Base-by-base conservation (phyloP, 441 rosid genomes). In the Capsella rubella region DNA sequence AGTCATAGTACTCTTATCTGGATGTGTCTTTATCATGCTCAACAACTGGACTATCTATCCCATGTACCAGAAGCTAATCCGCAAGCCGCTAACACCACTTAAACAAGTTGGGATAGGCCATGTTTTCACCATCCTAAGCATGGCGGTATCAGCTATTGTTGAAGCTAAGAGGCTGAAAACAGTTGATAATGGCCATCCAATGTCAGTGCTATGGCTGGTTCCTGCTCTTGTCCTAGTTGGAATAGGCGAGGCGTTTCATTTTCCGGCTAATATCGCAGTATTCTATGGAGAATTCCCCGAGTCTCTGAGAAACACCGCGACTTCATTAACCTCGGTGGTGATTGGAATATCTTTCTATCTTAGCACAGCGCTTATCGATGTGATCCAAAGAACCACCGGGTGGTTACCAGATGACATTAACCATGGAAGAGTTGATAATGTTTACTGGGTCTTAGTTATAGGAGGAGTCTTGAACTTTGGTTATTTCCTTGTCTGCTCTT, bases 351-450 rank as follows among this genome's bases (percentile, higher is more conserved):
- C 81, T 2, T 84, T 49, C 56, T 82, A 77, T 64, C 8, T 79
- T 16, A 74, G 83, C 72, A 67, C 86, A 1, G 82, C 80, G n/a
- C 13, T 82, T 15, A 72, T 69, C 1, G 80, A 62, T 71, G 25
- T 81, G 21, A 56, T 80, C 7, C 78, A 57, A 7, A 76, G 66
- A 43, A 55, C 66, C 5, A 82, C 86, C 2, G 47, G 4, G 5
- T 86, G 90, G 85, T 59, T 84, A 35, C 85, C 86, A n/a, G 52
- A 79, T 53, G 78, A 84, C 13, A 74, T 84, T 6, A 82, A 84
- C 77, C 15, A 74, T 0, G 86, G 87, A 57, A 84, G 85, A 73
- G 68, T 84, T 4, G 84, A 86, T 25, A 51, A 68, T 66, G 74
- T 83, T 10, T 86, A 81, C 2, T 86, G 86, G 90, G 39, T 72